Percentiles rank a stretch among this genome's conserved stretches.
phyloP scores from a whole-genome alignment of 352 stramenopile species.

The Phytophthora macrochlamydospora region DNA sequence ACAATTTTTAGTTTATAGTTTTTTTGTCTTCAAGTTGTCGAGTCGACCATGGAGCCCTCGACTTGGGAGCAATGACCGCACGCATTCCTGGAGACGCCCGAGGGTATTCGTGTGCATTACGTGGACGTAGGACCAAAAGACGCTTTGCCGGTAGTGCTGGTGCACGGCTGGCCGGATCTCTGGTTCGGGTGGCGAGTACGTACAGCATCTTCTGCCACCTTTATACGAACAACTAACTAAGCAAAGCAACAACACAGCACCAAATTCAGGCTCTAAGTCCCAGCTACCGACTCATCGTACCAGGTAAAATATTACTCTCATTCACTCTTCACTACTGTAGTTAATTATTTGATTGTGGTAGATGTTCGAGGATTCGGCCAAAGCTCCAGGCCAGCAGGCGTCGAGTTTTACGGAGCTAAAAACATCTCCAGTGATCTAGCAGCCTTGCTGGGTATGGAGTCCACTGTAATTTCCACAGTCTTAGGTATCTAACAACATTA shows the following conservation, averaged over 20 bases:
- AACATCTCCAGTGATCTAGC: slow-evolving; percentile 49
- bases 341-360: slow-evolving; percentile 2
- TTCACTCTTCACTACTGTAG: background rate
- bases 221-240: background rate
- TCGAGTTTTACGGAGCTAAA: slow-evolving; percentile 51
- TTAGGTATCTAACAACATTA: slow-evolving; percentile 2
- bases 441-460: slow-evolving; percentile 35
- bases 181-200: slow-evolving; percentile 73
- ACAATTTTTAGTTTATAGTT: too few relatives aligned
- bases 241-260: slow-evolving; percentile 24
- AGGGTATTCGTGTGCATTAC: slow-evolving; percentile 55
- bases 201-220: background rate
- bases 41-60: slow-evolving; percentile 11
- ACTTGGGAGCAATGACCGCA: slow-evolving; percentile 38
- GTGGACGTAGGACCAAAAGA: slow-evolving; percentile 60
- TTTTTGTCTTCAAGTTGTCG: background rate
- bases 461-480: background rate
- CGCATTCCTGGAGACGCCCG: slow-evolving; percentile 32
- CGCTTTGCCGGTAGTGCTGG: slow-evolving; percentile 57
- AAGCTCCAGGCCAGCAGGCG: slow-evolving; percentile 43
- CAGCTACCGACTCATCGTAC: slow-evolving; percentile 62
- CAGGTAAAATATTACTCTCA: slow-evolving; percentile 17
- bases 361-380: slow-evolving; percentile 63
- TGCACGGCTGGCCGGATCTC: slow-evolving; percentile 79
- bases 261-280: slow-evolving; percentile 50